Base-by-base conservation (phyloP, 2,329 filamentous ascomycete species). In the Claviceps lovelessii region DNA sequence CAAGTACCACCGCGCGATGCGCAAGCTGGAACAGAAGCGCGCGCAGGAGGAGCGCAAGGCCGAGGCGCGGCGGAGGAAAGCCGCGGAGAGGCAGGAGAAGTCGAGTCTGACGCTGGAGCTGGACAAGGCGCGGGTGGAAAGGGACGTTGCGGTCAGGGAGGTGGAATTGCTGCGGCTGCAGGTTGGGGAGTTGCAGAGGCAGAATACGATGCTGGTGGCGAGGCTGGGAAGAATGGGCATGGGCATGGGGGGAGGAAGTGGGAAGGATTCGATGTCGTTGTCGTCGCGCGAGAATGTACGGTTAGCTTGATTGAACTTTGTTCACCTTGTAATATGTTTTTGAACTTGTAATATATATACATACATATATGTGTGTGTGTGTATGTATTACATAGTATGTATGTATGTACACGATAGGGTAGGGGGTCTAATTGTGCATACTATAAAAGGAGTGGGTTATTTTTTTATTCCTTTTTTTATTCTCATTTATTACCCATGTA, bases 11-110 rank as follows among this genome's bases (percentile, higher is more conserved):
- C 76, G 76, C 13, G 84, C 88, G 62, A 70, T 86, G 49, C 71
- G 72, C 58, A 85, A 83, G 66, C 69, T 86, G 2, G 80, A 87
- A 58, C 76, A 81, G 59, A 81, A 81, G 69, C 79, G 80, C 50
- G 72, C 74, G 56, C 77, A 76, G 55, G 85, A 89, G 62, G 73
- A 80, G 57, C 73, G 72, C 60, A 85, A 84, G 66, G 76, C 76
- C 1, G 75, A 77, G 55, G 75, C 76, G 49, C 68, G 73, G 31
- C 70, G 68, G 49, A 69, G 69, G 31, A 83, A 82, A 66, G 68
- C 70, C 23, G 62, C 64, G 0, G 80, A 83, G 65, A 73, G 75
- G 42, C 78, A 81, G 60, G 77, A 79, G 57, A 75, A 70, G 63
- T 64, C 67, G 15, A 74, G 73, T 54, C 53, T 81, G 46, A 63